phyloP scores from a whole-genome alignment of 2,329 filamentous ascomycete species.

The Alternaria gaisen region DNA sequence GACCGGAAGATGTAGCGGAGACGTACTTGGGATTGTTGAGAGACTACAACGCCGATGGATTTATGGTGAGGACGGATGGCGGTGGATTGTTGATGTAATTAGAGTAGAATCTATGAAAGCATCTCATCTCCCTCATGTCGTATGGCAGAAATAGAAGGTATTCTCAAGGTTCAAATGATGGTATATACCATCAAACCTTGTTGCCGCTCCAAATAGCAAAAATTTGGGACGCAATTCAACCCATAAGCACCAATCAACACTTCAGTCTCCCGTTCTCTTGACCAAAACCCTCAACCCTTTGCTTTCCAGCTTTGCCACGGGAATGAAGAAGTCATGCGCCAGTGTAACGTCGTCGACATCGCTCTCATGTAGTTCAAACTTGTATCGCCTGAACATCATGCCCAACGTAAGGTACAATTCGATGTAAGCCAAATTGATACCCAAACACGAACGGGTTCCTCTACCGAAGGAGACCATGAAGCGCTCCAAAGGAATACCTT shows the following conservation, averaged over 20 bases:
- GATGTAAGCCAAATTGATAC: constrained; percentile 50
- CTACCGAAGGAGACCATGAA: constrained; percentile 55
- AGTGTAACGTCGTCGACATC: constrained; percentile 44
- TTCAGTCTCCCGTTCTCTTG: constrained; percentile 28
- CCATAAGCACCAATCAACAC: not conserved
- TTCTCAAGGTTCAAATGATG: not conserved
- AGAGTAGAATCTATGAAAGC: not conserved
- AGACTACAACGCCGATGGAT: constrained; percentile 58
- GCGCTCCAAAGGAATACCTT: constrained; percentile 48
- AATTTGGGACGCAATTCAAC: not conserved
- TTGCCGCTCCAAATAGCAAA: not conserved
- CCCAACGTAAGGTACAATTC: constrained; percentile 47
- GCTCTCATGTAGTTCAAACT: constrained; percentile 43
- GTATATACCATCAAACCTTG: not conserved
- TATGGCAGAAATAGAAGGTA: not conserved
- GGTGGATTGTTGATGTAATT: constrained; percentile 36
- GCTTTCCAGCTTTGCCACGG: constrained; percentile 40
- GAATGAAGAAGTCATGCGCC: constrained; percentile 52
- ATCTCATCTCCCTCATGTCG: too few relatives aligned
- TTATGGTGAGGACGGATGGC: constrained; percentile 55
- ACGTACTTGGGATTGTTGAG: constrained; percentile 59
- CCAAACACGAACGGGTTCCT: constrained; percentile 55
- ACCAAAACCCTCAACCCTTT: constrained; percentile 50
- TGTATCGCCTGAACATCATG: constrained; percentile 46
- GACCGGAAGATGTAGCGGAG: constrained; percentile 51